phyloP scores from a whole-genome alignment of 495 filamentous ascomycete species.

The Massariosphaeria phaeospora region DNA sequence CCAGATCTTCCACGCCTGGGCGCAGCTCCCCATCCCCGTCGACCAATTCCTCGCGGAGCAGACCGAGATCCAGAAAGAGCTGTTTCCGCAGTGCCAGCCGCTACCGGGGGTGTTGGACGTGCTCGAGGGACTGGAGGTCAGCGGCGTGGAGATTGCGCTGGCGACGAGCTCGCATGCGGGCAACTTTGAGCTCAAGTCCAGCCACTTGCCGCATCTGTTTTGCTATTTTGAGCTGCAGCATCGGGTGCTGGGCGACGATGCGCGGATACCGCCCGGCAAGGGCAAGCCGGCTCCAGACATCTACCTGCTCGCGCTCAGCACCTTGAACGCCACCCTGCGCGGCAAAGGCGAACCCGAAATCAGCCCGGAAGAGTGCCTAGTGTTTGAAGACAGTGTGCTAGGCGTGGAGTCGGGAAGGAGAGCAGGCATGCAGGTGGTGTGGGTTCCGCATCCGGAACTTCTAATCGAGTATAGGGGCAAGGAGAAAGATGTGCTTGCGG shows the following conservation, averaged over 20 bases:
- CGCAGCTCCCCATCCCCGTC: slow-evolving; percentile 69
- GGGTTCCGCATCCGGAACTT: slow-evolving; percentile 82
- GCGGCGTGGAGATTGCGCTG: slow-evolving; percentile 71
- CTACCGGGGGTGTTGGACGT: slow-evolving; percentile 74
- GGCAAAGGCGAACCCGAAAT: slow-evolving; percentile 60
- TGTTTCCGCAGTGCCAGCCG: slow-evolving; percentile 68
- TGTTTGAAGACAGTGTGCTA: slow-evolving; percentile 92
- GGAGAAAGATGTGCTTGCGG: slow-evolving; percentile 80
- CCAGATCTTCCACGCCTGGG: slow-evolving; percentile 74
- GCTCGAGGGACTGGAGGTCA: slow-evolving; percentile 51
- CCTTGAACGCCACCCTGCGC: slow-evolving; percentile 68
- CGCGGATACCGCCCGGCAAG: slow-evolving; percentile 67
- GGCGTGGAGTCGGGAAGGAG: slow-evolving; percentile 87
- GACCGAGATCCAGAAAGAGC: slow-evolving; percentile 55
- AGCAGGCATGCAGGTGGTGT: slow-evolving; percentile 92
- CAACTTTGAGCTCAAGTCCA: slow-evolving; percentile 78
- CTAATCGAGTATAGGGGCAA: slow-evolving; percentile 67
- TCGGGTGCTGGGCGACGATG: slow-evolving; percentile 80
- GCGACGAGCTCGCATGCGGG: slow-evolving; percentile 68
- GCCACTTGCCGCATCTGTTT: slow-evolving; percentile 70
- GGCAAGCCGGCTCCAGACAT: slow-evolving; percentile 97
- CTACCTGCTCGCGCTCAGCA: slow-evolving; percentile 79
- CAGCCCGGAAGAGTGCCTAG: slow-evolving; percentile 79
- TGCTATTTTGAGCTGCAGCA: slow-evolving; percentile 58
- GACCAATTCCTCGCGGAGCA: slow-evolving; percentile 60